Evolutionary conservation across 495 filamentous ascomycete genomes (phyloP), one percentile per base, ranked within the genome.

Genomic region (Annulohypoxylon maeteangense): DNA sequence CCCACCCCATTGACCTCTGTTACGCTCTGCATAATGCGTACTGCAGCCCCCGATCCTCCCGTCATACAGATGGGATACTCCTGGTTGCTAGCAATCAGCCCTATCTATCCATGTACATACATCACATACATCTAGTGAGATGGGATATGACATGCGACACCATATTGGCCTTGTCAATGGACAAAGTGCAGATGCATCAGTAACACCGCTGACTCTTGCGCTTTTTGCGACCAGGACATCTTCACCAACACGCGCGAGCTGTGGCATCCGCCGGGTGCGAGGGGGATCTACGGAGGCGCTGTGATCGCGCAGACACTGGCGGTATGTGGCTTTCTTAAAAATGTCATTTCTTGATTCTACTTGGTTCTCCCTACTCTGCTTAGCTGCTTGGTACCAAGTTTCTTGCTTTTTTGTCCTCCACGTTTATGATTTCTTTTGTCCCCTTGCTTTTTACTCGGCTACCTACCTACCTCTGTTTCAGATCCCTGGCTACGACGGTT

Each of bases 231-330:
- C 11, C 71, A 93, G 90, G 90, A 94, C 75, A 88, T 98, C 63
- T 99, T 93, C 84, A 98, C 95, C 31, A 99, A 99, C 75, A 92
- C 93, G 7, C 89, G 93, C 29, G 90, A 92, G 23, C 85, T 94
- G 61, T 97, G 93, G 93, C 93, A 96, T 65, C 95, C 95, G 0
- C 88, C 91, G 0, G 94, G 93, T 12, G 95, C 95, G 14, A 90
- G 95, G 27, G 95, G 95, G 47, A 91, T 99, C 74, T 99, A 93
- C 77, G 95, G 95, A 74, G 95, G 95, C 67, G 88, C 91, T 42
- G 93, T 93, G 0, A 98, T 99, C 65, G 94, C 95, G 67, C 95
- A 98, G 85, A 94, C 87, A 71, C 88, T 99, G 29, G 87, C 90
- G n/a, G 75, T 77, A 77, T 7, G 75, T 18, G 11, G 22, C 29